These are phyloP conservation scores for Daldinia concentrica DNA, from an alignment of 495 filamentous ascomycete genomes.

Conservation along the genomic window DNA sequence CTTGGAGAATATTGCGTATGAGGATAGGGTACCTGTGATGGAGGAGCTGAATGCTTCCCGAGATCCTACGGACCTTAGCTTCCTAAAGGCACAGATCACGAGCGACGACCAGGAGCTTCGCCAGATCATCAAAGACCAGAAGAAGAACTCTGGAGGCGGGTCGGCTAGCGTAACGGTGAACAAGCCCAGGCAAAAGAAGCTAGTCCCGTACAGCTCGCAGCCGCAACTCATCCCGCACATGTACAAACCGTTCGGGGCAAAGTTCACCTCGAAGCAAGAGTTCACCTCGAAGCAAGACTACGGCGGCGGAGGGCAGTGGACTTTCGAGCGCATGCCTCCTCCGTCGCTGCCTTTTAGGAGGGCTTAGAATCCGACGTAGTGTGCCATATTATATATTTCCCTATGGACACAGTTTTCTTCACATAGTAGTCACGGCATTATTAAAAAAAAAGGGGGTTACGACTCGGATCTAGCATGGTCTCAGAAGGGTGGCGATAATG, in stretches of 20 bases:
- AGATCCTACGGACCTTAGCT: slow-evolving; percentile 57
- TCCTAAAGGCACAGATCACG: slow-evolving; percentile 85
- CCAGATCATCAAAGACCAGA: slow-evolving; percentile 72
- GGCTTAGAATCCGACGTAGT: neutral
- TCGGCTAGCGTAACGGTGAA: neutral
- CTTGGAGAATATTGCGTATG: slow-evolving; percentile 70
- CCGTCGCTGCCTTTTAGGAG: neutral
- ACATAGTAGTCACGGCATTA: slow-evolving; percentile 6
- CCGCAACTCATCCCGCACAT: slow-evolving; percentile 43
- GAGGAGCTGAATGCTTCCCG: slow-evolving; percentile 59
- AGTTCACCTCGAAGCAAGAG: slow-evolving; percentile 33
- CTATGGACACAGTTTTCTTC: slow-evolving; percentile 4
- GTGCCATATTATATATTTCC: neutral
- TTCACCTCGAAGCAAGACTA: slow-evolving; percentile 25
- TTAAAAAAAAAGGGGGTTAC: slow-evolving; percentile 4
- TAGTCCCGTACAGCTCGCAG: slow-evolving; percentile 44
- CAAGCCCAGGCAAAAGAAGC: slow-evolving; percentile 36
- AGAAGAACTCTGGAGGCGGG: slow-evolving; percentile 31
- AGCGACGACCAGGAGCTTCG: slow-evolving; percentile 76
- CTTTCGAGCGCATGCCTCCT: slow-evolving; percentile 42
- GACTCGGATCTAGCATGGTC: slow-evolving; percentile 1
- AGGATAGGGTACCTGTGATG: slow-evolving; percentile 82
- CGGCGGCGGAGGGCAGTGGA: slow-evolving; percentile 18
- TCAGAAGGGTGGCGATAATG: neutral
- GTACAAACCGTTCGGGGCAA: slow-evolving; percentile 41